Evolutionary conservation across 2,329 filamentous ascomycete species (phyloP), one percentile per base, ranked within the genome.

Genomic region (Neocatenulostroma microsporum): DNA sequence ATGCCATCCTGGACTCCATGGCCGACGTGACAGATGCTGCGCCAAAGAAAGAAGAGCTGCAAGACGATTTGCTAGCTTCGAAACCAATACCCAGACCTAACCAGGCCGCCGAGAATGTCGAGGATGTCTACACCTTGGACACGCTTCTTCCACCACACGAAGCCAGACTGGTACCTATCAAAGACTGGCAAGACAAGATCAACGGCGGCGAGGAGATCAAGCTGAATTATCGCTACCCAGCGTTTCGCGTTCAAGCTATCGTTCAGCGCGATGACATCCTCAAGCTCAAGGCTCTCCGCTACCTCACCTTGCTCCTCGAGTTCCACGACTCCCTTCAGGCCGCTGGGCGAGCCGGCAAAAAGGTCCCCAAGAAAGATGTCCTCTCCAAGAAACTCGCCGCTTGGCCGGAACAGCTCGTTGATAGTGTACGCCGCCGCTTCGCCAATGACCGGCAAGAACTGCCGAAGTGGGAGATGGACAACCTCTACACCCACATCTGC

Each of bases 51-150:
- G 69, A 69, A 44, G 74, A 81, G 36, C 68, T 82, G 44, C 68
- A 84, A 5, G 12, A 74, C 8, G 73, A 68, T 6, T 69, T 79
- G 23, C 77, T 85, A 49, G 71, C 72, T n/a, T 72, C 75, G 36
- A 87, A 86, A 57, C 84, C 84, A 1, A 76, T 85, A 18, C 84
- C 84, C 4, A 72, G 69, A 30, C 74, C 80, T 43, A 84, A 89
- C 53, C 63, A 78, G 20, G 67, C 74, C 3, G 83, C 84, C 2
- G 67, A 71, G 18, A 76, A 75, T 28, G 74, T 84, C 15, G 72
- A 80, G 42, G 80, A 87, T 39, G 83, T 87, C 24, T 91, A 91
- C 60, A 69, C 80, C 3, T 68, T 78, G 12, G 69, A 77, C 20
- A 67, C 67, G 6, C 67, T 91, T 23, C 77, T 91, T 36, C 81